Base-by-base conservation (phyloP, 192 early-diverging fungal species). In the Podila horticola region DNA sequence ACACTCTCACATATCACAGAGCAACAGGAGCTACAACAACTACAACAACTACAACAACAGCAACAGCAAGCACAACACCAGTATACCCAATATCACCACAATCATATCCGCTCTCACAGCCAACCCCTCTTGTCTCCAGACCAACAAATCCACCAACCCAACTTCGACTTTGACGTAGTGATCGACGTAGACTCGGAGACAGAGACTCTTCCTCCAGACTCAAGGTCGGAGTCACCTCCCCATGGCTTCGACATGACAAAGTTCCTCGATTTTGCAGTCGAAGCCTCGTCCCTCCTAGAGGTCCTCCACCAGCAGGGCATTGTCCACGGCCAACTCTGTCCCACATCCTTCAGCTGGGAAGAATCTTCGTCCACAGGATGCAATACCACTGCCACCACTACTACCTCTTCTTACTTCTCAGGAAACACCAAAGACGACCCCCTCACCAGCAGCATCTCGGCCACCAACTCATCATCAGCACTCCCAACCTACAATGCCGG, bases 301-400 rank as follows among this genome's bases (percentile, higher is more conserved):
- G 67, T 59, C 2, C 60, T 79, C 17, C 75, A 79, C 28, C 75
- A 79, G 22, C 71, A 64, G 9, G 75, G 75, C 8, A 64, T 79
- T 20, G 67, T 79, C 38, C 75, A 79, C 48, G 75, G 75, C 3
- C 75, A 79, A 22, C 70, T 79, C 28, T 66, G 65, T 30, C 75
- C 69, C 10, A 79, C 69, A 0, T 79, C 75, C 8, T 79, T 79
- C 17, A 59, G 59, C 33, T 79, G 75, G 75, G 75, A 79, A 31
- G 65, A 67, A 30, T 79, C 75, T 0, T 79, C 75, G 1, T 63
- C 70, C 22, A 7, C 52, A 55, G 52, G 20, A 29, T 26, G 36
- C 5, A 68, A 58, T 36, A 66, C 57, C 36, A 34, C 30, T 3
- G 34, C 33, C 4, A 36, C 66, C 1, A 36, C 29, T 10, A 2